Conservation (phyloP, 768 basidiomycete species). For the Suillus tomentosus region DNA sequence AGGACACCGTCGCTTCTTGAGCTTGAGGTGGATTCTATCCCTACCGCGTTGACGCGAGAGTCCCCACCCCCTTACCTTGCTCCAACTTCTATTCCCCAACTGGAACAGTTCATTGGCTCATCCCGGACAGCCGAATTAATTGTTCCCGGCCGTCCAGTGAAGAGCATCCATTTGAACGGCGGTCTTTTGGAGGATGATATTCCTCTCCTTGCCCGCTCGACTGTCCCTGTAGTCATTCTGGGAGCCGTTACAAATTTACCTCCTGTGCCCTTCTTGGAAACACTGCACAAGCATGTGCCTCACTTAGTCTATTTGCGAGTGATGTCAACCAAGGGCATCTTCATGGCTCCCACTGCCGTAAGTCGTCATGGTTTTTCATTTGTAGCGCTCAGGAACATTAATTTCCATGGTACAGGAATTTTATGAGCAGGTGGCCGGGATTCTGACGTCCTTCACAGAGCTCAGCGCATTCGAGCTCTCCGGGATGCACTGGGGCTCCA, state of each 20-base stretch:
- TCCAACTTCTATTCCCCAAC: slow-evolving; percentile 39
- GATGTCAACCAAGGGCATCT: slow-evolving; percentile 55
- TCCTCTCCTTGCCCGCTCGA: slow-evolving; percentile 48
- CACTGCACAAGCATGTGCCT: slow-evolving; percentile 57
- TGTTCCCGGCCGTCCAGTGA: slow-evolving; percentile 67
- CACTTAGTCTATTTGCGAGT: slow-evolving; percentile 67
- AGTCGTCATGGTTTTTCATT: slow-evolving; percentile 26
- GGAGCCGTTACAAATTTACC: slow-evolving; percentile 60
- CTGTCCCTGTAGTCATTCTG: slow-evolving; percentile 54
- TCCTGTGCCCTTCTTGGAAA: slow-evolving; percentile 58
- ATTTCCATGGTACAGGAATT: slow-evolving; percentile 47
- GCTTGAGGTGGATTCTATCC: slow-evolving; percentile 53
- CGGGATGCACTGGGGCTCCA: slow-evolving; percentile 74
- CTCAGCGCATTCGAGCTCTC: slow-evolving; percentile 72
- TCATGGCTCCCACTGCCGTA: slow-evolving; percentile 53
- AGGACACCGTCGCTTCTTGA: slow-evolving; percentile 55
- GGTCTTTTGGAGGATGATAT: slow-evolving; percentile 61
- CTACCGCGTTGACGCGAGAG: slow-evolving; percentile 27
- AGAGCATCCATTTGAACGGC: slow-evolving; percentile 62
- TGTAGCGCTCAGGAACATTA: slow-evolving; percentile 23
- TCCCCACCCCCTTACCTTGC: slow-evolving; percentile 28
- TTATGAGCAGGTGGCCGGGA: slow-evolving; percentile 59
- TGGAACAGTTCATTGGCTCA: slow-evolving; percentile 66
- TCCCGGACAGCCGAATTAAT: slow-evolving; percentile 53
- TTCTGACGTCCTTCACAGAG: slow-evolving; percentile 59